Percentiles rank a stretch among this genome's conserved stretches.
Evolutionary conservation across 2,329 filamentous ascomycete genomes (phyloP).

Genomic region (Pseudogymnoascus sp.): DNA sequence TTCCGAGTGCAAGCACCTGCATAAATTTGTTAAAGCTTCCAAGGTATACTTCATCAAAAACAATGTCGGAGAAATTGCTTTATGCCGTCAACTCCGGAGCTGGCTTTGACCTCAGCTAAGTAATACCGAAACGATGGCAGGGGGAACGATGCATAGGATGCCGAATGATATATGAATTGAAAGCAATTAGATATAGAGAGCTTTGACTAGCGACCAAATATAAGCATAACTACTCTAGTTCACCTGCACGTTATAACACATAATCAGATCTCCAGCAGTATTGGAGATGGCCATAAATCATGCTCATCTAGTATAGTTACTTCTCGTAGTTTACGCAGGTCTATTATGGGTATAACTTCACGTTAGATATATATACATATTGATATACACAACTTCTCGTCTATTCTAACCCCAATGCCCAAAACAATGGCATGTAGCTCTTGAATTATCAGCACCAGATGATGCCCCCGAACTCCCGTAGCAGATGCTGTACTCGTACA

Average conservation of each 20-base stretch:
- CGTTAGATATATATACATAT: neutral
- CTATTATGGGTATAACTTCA: neutral
- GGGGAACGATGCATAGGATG: neutral
- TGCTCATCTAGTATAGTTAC: neutral
- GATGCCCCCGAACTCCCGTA: neutral
- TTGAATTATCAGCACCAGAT: conserved; percentile 4
- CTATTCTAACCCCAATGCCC: neutral
- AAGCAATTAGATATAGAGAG: neutral
- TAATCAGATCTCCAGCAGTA: neutral
- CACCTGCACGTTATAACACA: neutral
- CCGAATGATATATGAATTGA: neutral
- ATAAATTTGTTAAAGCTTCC: conserved; percentile 92
- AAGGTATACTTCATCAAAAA: conserved; percentile 58
- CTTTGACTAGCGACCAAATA: neutral
- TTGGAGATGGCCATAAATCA: neutral
- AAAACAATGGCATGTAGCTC: neutral
- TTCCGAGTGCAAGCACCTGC: conserved; percentile 92
- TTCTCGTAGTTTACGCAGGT: neutral
- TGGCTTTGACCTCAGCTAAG: conserved; percentile 74
- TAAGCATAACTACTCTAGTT: neutral
- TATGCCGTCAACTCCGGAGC: conserved; percentile 87
- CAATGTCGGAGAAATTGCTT: conserved; percentile 69
- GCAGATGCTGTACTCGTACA: conserved; percentile 2
- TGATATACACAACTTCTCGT: neutral
- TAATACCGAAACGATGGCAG: neutral